Percentiles rank a stretch among this genome's conserved stretches.
Evolutionary conservation across 2,329 filamentous ascomycete species (phyloP).

Genomic region (Diplodia sapinea): DNA sequence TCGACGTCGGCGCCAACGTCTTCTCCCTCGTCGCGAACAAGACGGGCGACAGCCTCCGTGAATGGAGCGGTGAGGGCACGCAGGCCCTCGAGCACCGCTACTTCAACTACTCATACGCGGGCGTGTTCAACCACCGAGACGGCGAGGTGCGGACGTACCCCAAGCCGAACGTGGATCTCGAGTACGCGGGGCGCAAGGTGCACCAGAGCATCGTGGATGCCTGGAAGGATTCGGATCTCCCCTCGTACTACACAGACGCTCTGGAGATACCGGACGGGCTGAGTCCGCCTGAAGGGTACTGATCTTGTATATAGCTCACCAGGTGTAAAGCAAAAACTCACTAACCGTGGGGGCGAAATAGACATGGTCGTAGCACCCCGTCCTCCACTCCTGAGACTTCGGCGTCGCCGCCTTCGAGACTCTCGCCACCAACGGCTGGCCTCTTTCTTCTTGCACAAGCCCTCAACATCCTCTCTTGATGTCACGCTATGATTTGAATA

Average conservation of each 20-base stretch:
- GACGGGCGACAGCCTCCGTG: constrained; percentile 42
- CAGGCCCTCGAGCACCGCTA: constrained; percentile 41
- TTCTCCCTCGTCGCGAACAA: constrained; percentile 47
- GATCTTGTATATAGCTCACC: background rate
- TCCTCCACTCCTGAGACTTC: background rate
- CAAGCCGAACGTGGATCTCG: constrained; percentile 39
- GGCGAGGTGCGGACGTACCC: constrained; percentile 38
- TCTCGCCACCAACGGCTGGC: background rate
- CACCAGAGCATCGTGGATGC: constrained; percentile 37
- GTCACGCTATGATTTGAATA: background rate
- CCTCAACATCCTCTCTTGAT: background rate
- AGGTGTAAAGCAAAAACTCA: background rate
- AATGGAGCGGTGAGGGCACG: constrained; percentile 33
- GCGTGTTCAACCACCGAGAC: constrained; percentile 42
- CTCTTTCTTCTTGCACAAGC: background rate
- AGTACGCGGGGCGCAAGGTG: constrained; percentile 41
- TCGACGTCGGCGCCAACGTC: constrained; percentile 56
- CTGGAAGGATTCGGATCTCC: constrained; percentile 38
- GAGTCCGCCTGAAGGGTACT: constrained; percentile 41
- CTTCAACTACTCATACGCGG: constrained; percentile 44
- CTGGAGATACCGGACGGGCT: constrained; percentile 45
- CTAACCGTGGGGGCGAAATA: constrained; percentile 13
- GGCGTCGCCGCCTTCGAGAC: background rate
- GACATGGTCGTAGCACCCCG: background rate
- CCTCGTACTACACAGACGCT: constrained; percentile 40